Evolutionary conservation across 2,329 filamentous ascomycete species (phyloP), one percentile per base, ranked within the genome.

Genomic region (Onygenales sp.): DNA sequence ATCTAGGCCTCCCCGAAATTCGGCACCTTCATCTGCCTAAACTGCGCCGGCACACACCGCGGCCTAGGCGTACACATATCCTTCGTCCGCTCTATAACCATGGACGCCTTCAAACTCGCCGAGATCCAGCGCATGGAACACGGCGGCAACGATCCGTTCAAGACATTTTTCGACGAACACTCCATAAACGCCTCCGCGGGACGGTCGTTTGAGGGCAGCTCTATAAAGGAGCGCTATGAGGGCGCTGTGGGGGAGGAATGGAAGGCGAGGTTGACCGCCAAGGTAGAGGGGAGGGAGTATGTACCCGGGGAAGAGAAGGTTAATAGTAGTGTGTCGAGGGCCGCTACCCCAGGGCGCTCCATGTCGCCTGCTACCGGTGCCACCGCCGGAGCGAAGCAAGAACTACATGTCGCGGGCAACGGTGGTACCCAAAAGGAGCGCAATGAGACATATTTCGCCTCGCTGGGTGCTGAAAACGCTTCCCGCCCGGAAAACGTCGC

Each of bases 1-100:
- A 33, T 32, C 44, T 60, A 84, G 81, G 82, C 83, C 36, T 85
- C 90, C 39, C 93, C 93, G 59, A 98, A 98, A 73, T 95, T 98
- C 68, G 92, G 92, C 67, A 88, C 95, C 70, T 98, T 98, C 77
- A 96, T 98, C 79, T 98, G 93, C 73, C 84, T 98, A 51, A 88
- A 86, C 58, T 98, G 93, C 76, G 92, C 91, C 36, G 93, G 93
- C 62, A 88, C 93, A 51, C 93, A 98, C 74, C 87, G 93, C 58
- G 90, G 90, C 2, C 83, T 98, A 33, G 93, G 93, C 57, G 93
- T 98, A 37, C 93, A 98, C 77, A 95, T 98, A 70, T 95, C 90
- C 68, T 98, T 98, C 74, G 91, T 98, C 59, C 87, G 93, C 56
- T 93, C 87, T 65, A 93, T 97, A 66, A 95, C 89, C 57, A 98